Conservation (phyloP, 176 grass and related monocot genomes). For the Triticum monococcum region DNA sequence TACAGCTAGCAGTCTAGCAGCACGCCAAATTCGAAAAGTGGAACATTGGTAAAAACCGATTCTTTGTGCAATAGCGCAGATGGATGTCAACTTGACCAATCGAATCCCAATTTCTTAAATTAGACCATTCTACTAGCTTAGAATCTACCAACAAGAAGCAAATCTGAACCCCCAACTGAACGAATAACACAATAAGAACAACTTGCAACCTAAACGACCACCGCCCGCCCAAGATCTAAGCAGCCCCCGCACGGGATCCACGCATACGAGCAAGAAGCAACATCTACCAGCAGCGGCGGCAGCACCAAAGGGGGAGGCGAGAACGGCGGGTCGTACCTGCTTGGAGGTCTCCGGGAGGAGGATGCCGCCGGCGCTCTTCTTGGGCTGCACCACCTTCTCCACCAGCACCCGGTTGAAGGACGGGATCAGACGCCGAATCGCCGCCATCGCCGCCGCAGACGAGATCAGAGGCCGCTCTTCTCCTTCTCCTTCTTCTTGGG, state of each 20-base stretch:
- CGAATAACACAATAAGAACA: too few species aligned
- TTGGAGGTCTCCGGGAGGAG: conserved; percentile 93
- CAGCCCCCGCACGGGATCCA: not conserved
- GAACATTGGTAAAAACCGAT: not conserved
- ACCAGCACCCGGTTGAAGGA: conserved; percentile 85
- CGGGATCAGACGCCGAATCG: conserved; percentile 64
- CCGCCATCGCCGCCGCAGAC: conserved; percentile 53
- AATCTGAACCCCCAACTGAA: not conserved
- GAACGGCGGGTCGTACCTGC: conserved; percentile 35
- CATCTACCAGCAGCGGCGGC: too few species aligned
- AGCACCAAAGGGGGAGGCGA: not conserved
- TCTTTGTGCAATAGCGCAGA: not conserved
- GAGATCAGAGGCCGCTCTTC: conserved; percentile 45
- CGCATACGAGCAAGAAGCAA: not conserved
- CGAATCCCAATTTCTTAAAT: not conserved
- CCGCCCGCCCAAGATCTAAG: not conserved
- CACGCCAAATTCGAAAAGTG: not conserved
- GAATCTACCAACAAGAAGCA: not conserved
- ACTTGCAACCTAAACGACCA: not conserved
- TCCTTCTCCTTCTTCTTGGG: conserved; percentile 36
- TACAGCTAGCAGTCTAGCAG: not conserved
- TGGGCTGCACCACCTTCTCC: conserved; percentile 84
- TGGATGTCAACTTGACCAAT: not conserved
- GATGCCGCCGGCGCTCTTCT: conserved; percentile 78
- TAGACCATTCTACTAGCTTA: not conserved